Evolutionary conservation across 768 basidiomycete genomes (phyloP), one percentile per base, ranked within the genome.

Genomic region (Flagelloscypha sp.): DNA sequence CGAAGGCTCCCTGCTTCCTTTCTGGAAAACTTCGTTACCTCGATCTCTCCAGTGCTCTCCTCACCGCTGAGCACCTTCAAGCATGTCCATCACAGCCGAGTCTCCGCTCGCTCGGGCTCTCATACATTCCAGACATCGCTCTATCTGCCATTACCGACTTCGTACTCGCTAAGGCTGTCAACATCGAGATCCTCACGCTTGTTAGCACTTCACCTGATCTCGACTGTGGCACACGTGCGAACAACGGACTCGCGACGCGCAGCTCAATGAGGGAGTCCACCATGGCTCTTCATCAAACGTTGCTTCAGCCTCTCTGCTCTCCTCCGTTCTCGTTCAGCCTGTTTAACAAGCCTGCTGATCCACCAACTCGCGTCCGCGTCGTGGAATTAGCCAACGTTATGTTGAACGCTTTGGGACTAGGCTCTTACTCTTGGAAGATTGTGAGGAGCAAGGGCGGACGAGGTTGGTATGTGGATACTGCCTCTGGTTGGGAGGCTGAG

Each of bases 391-490:
- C 83, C 20, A 71, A 76, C 11, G 63, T 71, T 15, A 68, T 87
- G 46, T 69, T 97, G 5, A 65, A 73, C 30, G 72, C 72, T 4
- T 65, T 94, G 2, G 87, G 87, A 6, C 72, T 70, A 1, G 89
- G 88, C 4, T 86, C 79, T 0, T 84, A 80, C 4, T 63, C 83
- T 20, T 99, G 94, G 94, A 72, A 82, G 35, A 82, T 85, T 41
- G 68, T 98, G n/a, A 69, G 76, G 40, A 89, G 87, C 50, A 95
- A 95, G 55, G 94, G 94, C 6, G 83, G 89, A 1, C 63, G 94
- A 16, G 92, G 89, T 3, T 98, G 93, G 92, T 95, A 89, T 50
- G 88, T 93, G 33, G 85, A 97, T 55, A 74, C 81, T 0, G 84
- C 85, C 16, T 79, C 78, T 41, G 84, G 81, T 3, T 95, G 92